These are phyloP conservation scores for Ophiostoma himal-ulmi DNA, from an alignment of 2,329 filamentous ascomycete species.

Conservation along the genomic window DNA sequence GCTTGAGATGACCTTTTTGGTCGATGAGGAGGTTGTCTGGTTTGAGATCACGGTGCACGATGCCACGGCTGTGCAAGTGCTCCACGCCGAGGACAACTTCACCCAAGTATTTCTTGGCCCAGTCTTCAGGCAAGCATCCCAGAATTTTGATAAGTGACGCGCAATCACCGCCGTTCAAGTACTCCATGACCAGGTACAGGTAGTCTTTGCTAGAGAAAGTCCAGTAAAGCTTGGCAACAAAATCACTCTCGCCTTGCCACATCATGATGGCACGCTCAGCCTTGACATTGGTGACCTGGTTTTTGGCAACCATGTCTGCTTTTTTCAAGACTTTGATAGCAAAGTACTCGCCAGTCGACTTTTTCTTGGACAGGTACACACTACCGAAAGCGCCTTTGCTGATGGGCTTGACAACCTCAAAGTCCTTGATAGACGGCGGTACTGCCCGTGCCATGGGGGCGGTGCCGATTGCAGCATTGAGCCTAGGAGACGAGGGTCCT, in stretches of 20 bases:
- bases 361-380: constrained; percentile 97
- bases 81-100: constrained; percentile 97
- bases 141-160: constrained; percentile 93
- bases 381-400: constrained; percentile 98
- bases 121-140: constrained; percentile 87
- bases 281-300: constrained; percentile 98
- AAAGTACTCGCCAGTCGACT: constrained; percentile 95
- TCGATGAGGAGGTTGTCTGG: constrained; percentile 97
- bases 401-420: constrained; percentile 98
- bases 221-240: constrained; percentile 98
- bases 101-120: constrained; percentile 95
- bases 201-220: constrained; percentile 99
- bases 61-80: constrained; percentile 86
- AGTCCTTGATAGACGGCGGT: constrained; percentile 96
- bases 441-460: constrained; percentile 82
- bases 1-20: constrained; percentile 89
- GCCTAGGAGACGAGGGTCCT: constrained; percentile 69
- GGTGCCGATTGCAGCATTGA: constrained; percentile 62
- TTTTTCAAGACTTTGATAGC: constrained; percentile 98
- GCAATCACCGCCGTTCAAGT: constrained; percentile 94
- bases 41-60: constrained; percentile 94
- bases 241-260: constrained; percentile 99
- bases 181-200: constrained; percentile 98
- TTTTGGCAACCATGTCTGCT: constrained; percentile 99
- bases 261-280: constrained; percentile 99